These are phyloP conservation scores for Aspergillus brasiliensis DNA, from an alignment of 2,329 filamentous ascomycete genomes.

Conservation along the genomic window DNA sequence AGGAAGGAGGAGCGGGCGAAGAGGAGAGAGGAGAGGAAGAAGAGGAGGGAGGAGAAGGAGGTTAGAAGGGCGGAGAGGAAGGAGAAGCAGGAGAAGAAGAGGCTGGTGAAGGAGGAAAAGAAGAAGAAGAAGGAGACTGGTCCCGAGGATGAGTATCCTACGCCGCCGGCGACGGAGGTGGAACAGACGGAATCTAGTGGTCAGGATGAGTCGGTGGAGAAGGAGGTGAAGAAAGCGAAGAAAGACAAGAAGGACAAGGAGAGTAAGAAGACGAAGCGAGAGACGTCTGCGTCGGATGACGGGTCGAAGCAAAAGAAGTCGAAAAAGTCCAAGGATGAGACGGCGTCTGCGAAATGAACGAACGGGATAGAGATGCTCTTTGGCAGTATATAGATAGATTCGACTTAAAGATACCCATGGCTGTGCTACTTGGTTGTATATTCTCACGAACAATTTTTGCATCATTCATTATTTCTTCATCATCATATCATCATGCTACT, in stretches of 20 bases:
- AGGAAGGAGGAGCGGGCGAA: conserved; percentile 21
- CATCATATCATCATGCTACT: not conserved
- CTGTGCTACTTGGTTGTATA: conserved; percentile 12
- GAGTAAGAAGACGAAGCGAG: conserved; percentile 33
- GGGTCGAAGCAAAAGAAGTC: conserved; percentile 49
- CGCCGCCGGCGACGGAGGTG: conserved; percentile 31
- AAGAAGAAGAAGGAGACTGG: conserved; percentile 23
- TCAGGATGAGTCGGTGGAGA: conserved; percentile 28
- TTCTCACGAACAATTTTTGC: conserved; percentile 8
- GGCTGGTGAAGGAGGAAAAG: conserved; percentile 14
- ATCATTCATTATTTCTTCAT: conserved; percentile 6
- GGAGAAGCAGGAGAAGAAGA: conserved; percentile 15
- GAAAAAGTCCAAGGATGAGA: conserved; percentile 47
- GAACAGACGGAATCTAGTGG: conserved; percentile 22
- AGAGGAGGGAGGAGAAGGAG: conserved; percentile 29
- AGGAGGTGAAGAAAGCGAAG: conserved; percentile 26
- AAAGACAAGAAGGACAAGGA: conserved; percentile 27
- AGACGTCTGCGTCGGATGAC: conserved; percentile 29
- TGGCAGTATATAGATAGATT: not conserved
- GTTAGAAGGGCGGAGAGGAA: conserved; percentile 22
- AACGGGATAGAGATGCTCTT: conserved; percentile 8
- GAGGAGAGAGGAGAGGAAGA: conserved; percentile 29
- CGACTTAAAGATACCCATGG: conserved; percentile 36
- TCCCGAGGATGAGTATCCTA: conserved; percentile 34
- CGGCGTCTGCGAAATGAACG: conserved; percentile 11